Base-by-base conservation (phyloP, 495 filamentous ascomycete species). In the Xylaria castorea region DNA sequence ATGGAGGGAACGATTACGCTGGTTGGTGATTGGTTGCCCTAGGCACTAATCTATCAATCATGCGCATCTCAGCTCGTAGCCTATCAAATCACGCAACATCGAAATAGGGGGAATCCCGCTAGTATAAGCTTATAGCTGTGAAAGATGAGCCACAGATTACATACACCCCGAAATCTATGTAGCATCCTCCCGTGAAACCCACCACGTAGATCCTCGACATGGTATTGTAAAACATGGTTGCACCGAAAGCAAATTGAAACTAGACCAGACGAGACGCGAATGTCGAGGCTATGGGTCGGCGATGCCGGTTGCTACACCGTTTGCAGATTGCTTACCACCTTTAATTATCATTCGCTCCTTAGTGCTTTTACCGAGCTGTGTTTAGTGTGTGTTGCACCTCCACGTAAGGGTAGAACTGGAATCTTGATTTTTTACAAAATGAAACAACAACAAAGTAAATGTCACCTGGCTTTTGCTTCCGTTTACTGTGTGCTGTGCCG, bases 61-160 rank as follows among this genome's bases (percentile, higher is more conserved):
- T 60, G 14, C 66, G 30, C 20, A 44, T 48, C 66, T 27, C 58
- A 18, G 46, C 58, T 63, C 44, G 68, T 63, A 71, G 68, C 40
- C 68, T 46, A 53, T 60, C 68, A 64, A 71, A 71, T 71, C 57
- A 51, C 34, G 50, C 9, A 18, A 42, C 30, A 53, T 44, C 44
- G 18, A 12, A 66, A 34, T 25, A 27, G 38, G 63, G 63, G 30
- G 30, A 18, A 22, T 38, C 58, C 20, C 34, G 14, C 58, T 61
- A 61, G 34, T 22, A 61, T 22, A 61, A 61, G 58, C 58, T 22
- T 20, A 11, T 22, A 30, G 53, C 27, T 57, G 53, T 18, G 53
- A 57, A 18, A 57, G 7, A 32, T 4, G 18, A 30, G 65, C 46
- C 58, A 27, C 66, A 40, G 27, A 18, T 32, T 20, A 27, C 27